Percentiles rank a stretch among this genome's conserved stretches.
Conservation (phyloP, 192 early-diverging fungal genomes). For the Coemansia javaensis region DNA sequence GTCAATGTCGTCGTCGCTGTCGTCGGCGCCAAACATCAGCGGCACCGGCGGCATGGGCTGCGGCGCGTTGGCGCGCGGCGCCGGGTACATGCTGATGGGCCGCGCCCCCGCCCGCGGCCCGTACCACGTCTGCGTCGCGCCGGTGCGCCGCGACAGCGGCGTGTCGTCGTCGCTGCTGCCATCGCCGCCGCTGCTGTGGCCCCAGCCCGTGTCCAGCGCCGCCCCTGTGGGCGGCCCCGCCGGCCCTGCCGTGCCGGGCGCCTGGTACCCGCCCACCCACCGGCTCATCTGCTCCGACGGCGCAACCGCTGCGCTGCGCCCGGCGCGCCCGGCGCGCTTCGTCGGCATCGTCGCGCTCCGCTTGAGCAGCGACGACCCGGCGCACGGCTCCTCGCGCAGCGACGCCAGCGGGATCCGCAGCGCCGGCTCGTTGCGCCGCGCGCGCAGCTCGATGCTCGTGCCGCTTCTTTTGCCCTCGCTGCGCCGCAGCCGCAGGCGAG, state of each 20-base stretch:
- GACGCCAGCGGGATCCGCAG: constrained; percentile 19
- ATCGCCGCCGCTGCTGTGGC: constrained; percentile 37
- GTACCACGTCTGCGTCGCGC: constrained; percentile 41
- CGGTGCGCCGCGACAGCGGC: constrained; percentile 15
- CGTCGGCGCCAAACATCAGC: constrained; percentile 45
- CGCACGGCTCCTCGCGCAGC: constrained; percentile 23
- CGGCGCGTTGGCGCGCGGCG: constrained; percentile 12
- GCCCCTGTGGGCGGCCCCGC: constrained; percentile 23
- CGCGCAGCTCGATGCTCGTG: constrained; percentile 17
- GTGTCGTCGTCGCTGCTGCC: constrained; percentile 7
- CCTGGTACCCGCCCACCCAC: constrained; percentile 32
- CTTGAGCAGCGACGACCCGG: constrained; percentile 14
- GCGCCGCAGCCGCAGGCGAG: no score
- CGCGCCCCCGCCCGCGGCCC: constrained; percentile 31
- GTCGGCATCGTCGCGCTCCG: constrained; percentile 46
- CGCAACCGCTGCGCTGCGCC: neutral
- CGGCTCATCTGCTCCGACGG: constrained; percentile 23
- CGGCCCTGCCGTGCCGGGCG: constrained; percentile 5
- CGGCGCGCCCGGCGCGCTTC: constrained; percentile 11
- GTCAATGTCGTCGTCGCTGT: constrained; percentile 63
- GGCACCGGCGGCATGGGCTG: constrained; percentile 38
- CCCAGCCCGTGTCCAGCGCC: constrained; percentile 28
- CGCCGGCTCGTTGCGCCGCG: constrained; percentile 27
- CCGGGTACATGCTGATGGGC: constrained; percentile 43
- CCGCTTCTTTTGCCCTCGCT: constrained; percentile 13